A percentile compares a stretch with the other conserved stretches of the same genome.
phyloP scores from a whole-genome alignment of 306 rosid genomes.

The Mucuna pruriens region DNA sequence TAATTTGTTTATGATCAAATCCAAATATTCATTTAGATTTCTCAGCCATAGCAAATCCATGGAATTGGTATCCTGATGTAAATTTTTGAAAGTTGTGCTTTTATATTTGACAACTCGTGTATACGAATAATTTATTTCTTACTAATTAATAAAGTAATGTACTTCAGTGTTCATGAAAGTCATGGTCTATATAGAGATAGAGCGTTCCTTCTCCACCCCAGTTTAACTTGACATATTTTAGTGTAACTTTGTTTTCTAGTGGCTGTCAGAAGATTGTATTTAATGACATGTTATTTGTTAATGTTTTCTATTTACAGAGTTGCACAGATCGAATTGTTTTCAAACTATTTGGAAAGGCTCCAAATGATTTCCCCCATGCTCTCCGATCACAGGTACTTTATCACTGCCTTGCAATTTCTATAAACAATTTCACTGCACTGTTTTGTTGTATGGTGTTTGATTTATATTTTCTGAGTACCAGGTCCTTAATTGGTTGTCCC shows the following conservation, averaged over 20 bases:
- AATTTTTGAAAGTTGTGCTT: background rate
- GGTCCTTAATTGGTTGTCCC: constrained; percentile 82
- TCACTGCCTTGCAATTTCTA: constrained; percentile 34
- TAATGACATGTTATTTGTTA: constrained; percentile 20
- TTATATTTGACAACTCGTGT: background rate
- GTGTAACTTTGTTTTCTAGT: constrained; percentile 3
- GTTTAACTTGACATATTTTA: background rate
- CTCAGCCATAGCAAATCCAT: background rate
- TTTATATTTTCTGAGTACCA: constrained; percentile 39
- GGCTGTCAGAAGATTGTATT: constrained; percentile 12
- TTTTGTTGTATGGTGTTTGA: constrained; percentile 29
- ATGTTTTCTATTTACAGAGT: constrained; percentile 55
- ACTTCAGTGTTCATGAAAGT: background rate
- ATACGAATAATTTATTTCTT: background rate
- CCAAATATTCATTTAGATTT: background rate
- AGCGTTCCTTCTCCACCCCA: background rate
- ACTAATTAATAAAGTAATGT: constrained; percentile 2
- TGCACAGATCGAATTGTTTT: constrained; percentile 92
- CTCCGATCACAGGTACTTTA: constrained; percentile 77
- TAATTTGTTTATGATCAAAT: background rate
- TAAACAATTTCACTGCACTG: constrained; percentile 19
- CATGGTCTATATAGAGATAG: background rate
- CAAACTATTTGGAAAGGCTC: constrained; percentile 92
- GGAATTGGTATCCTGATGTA: background rate
- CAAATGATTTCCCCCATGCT: constrained; percentile 76